A percentile compares a stretch with the other conserved stretches of the same genome.
phyloP scores from a whole-genome alignment of 2,329 filamentous ascomycete genomes.

The Pestalotiopsis sp. region DNA sequence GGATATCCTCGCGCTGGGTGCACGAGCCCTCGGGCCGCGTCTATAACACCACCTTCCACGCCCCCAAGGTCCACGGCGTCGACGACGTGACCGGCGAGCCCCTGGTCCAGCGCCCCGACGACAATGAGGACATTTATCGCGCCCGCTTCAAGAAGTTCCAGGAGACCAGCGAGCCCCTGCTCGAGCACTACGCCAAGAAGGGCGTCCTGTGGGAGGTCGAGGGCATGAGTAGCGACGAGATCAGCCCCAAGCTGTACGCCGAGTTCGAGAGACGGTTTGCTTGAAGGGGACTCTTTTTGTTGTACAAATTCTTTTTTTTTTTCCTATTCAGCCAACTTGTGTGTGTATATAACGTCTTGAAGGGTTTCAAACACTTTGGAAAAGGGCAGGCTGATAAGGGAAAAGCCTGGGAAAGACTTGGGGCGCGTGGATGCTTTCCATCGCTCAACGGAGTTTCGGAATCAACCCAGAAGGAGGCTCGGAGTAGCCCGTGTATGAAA shows the following conservation, averaged over 20 bases:
- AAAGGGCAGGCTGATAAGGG: not conserved
- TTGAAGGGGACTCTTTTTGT: not conserved
- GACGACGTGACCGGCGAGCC: slow-evolving; percentile 92
- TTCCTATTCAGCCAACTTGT: not conserved
- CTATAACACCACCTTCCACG: slow-evolving; percentile 94
- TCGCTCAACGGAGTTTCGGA: slow-evolving; percentile 11
- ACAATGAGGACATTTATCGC: slow-evolving; percentile 85
- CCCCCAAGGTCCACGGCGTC: slow-evolving; percentile 75
- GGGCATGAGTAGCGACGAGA: slow-evolving; percentile 92
- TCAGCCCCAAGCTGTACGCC: slow-evolving; percentile 82
- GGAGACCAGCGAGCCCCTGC: slow-evolving; percentile 80
- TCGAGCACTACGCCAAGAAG: slow-evolving; percentile 86
- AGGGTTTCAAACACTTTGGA: not conserved
- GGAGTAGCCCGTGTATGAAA: not conserved
- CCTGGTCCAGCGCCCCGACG: slow-evolving; percentile 81
- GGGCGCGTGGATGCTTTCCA: slow-evolving; percentile 12
- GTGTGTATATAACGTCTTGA: slow-evolving; percentile 6
- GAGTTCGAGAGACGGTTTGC: slow-evolving; percentile 82
- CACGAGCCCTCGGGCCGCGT: slow-evolving; percentile 89
- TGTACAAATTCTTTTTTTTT: not conserved
- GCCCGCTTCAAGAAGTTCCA: slow-evolving; percentile 81
- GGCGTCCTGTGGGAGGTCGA: slow-evolving; percentile 86
- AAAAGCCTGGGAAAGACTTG: not conserved
- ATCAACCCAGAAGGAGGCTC: not conserved
- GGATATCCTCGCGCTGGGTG: slow-evolving; percentile 91